These are phyloP conservation scores for Abortiporus biennis DNA, from an alignment of 1,284 basidiomycete species.

Conservation along the genomic window DNA sequence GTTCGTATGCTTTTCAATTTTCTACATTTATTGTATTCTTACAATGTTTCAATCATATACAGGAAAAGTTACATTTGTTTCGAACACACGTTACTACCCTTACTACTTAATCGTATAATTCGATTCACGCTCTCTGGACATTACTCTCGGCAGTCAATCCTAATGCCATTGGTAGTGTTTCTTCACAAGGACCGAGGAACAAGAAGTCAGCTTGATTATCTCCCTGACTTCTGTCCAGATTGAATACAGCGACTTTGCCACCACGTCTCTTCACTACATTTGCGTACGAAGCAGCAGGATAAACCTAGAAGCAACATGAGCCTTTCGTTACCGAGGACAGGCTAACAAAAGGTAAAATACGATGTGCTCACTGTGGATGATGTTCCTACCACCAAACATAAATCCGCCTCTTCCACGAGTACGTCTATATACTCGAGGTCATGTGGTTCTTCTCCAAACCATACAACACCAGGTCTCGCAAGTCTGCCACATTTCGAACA, in stretches of 20 bases:
- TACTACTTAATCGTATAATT: too few species aligned
- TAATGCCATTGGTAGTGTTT: conserved; percentile 17
- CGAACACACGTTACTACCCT: too few species aligned
- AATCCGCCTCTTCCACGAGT: conserved; percentile 43
- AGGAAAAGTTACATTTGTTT: too few species aligned
- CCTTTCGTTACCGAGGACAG: too few species aligned
- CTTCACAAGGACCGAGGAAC: conserved; percentile 40
- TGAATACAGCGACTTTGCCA: conserved; percentile 51
- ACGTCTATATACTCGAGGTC: conserved; percentile 37
- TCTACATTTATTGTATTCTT: too few species aligned
- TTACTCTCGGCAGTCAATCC: too few species aligned
- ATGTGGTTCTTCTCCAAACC: conserved; percentile 53
- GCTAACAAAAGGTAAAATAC: too few species aligned
- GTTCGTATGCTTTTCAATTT: conserved; percentile 1
- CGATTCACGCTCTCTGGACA: too few species aligned
- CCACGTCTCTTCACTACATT: conserved; percentile 25
- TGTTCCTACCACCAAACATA: conserved; percentile 60
- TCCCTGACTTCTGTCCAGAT: conserved; percentile 37
- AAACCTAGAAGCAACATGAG: too few species aligned
- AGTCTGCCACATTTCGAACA: conserved; percentile 46
- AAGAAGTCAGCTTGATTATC: conserved; percentile 40
- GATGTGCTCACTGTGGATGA: conserved; percentile 46
- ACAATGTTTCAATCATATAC: too few species aligned
- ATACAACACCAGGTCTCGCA: conserved; percentile 57
- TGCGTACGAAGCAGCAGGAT: conserved; percentile 37